Conservation (phyloP, 805 yeast species). For the Ogataea minuta region DNA sequence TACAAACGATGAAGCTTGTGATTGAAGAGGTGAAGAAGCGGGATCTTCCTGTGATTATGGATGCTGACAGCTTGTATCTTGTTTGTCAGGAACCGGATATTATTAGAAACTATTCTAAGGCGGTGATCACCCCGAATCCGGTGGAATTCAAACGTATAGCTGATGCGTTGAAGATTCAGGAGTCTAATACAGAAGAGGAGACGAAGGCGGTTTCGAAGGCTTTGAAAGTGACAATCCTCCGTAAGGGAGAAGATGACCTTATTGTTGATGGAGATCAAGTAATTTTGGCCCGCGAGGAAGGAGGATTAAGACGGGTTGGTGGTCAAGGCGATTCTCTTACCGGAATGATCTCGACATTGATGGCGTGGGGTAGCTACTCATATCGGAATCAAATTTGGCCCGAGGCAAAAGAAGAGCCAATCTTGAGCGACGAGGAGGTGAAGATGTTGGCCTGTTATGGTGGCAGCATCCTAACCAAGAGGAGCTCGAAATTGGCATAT, state of each 20-base stretch:
- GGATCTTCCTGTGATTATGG: slow-evolving; percentile 72
- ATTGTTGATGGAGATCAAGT: slow-evolving; percentile 51
- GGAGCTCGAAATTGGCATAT: slow-evolving; percentile 65
- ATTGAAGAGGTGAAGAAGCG: slow-evolving; percentile 55
- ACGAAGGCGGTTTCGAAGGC: slow-evolving; percentile 42
- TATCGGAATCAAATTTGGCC: slow-evolving; percentile 63
- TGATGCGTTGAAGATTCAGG: slow-evolving; percentile 41
- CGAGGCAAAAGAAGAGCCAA: slow-evolving; percentile 35
- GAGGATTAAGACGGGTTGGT: slow-evolving; percentile 81
- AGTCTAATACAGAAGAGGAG: slow-evolving; percentile 14
- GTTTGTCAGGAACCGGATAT: slow-evolving; percentile 57
- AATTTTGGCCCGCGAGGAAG: slow-evolving; percentile 47
- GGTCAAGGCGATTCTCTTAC: slow-evolving; percentile 96
- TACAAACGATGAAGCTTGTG: slow-evolving; percentile 54
- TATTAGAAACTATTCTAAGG: slow-evolving; percentile 52
- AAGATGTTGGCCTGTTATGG: slow-evolving; percentile 61
- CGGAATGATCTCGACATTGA: slow-evolving; percentile 78
- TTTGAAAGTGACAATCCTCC: slow-evolving; percentile 59
- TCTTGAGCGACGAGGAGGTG: slow-evolving; percentile 32
- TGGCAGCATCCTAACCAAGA: slow-evolving; percentile 66
- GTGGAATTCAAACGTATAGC: slow-evolving; percentile 75
- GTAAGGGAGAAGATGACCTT: slow-evolving; percentile 70
- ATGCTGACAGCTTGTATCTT: slow-evolving; percentile 84
- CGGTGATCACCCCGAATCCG: slow-evolving; percentile 85
- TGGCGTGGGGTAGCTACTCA: slow-evolving; percentile 74